A percentile compares a stretch with the other conserved stretches of the same genome.
These are phyloP conservation scores for Tylopilus sp. DNA, from an alignment of 768 basidiomycete species.

Conservation along the genomic window DNA sequence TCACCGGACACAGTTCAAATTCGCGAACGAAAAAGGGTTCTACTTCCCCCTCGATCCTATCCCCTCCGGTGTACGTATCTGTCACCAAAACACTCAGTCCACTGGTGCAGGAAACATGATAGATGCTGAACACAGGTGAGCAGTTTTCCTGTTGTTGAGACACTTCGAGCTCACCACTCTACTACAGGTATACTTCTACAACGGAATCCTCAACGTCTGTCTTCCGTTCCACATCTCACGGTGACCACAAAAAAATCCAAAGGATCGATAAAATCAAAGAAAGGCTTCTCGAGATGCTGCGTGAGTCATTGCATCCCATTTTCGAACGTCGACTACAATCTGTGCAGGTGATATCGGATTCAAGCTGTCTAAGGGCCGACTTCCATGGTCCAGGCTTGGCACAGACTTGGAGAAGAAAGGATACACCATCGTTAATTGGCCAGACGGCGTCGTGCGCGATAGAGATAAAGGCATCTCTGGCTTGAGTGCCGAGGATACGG, in stretches of 20 bases:
- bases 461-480: background rate
- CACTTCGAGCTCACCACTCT: background rate
- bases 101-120: too few relatives aligned
- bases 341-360: background rate
- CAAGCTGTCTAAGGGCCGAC: background rate
- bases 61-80: too few relatives aligned
- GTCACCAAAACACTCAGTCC: too few relatives aligned
- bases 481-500: background rate
- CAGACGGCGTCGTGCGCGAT: background rate
- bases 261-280: slow-evolving; percentile 6
- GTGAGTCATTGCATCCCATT: background rate
- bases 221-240: background rate
- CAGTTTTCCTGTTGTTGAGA: too few relatives aligned
- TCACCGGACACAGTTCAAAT: background rate
- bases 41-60: background rate
- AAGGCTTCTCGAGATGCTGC: slow-evolving; percentile 5
- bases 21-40: background rate
- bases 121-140: too few relatives aligned
- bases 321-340: background rate
- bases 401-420: background rate
- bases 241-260: background rate
- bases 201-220: background rate
- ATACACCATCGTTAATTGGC: background rate
- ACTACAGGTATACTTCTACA: background rate
- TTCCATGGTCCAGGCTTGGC: background rate